Base-by-base conservation (phyloP, 1,139 yeast species). In the Saccharomyces uvarum region DNA sequence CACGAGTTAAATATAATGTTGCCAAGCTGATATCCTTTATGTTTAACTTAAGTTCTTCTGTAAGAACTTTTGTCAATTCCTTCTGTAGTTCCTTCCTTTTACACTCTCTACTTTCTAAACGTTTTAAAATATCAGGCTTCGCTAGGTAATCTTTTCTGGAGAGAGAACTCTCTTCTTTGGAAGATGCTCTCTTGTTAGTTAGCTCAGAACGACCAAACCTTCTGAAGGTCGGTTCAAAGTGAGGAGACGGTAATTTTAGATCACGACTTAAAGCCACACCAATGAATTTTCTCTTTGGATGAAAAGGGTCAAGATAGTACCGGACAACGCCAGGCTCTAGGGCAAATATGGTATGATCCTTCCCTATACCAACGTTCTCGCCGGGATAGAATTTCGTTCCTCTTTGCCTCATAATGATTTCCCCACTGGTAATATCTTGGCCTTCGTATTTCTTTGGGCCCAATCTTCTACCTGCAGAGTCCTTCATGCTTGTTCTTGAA, bases 331-430 rank as follows among this genome's bases (percentile, higher is more conserved):
- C 99, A 1, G 97, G 97, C 67, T 93, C 98, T 49, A 78, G 69
- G 2, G 99, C 97, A 73, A 78, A 90, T 42, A 93, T 81, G 2
- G 99, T 93, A 70, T 91, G 98, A 70, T 93, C 99, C 63, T 82
- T 84, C 60, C 99, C 99, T 60, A 93, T 87, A 19, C 87, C 88
- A 26, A 83, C 85, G 63, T 93, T 91, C 62, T 88, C 96, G 48
- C 99, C 99, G 0, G 99, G 98, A 66, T 84, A 95, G 69, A 91
- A 87, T 65, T 82, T 85, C n/a, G 99, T 90, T 66, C 99, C 99
- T 70, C 98, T 81, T 69, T 93, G 99, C 71, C 98, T 83, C 83
- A 88, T 83, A 49, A 93, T 78, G 63, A 93, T 91, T 67, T 90
- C 88, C n/a, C 98, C 98, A 0, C 88, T 83, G 53, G 79, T 77